Base-by-base conservation (phyloP, 176 grass and related monocot genomes). In the Metroxylon sagu region DNA sequence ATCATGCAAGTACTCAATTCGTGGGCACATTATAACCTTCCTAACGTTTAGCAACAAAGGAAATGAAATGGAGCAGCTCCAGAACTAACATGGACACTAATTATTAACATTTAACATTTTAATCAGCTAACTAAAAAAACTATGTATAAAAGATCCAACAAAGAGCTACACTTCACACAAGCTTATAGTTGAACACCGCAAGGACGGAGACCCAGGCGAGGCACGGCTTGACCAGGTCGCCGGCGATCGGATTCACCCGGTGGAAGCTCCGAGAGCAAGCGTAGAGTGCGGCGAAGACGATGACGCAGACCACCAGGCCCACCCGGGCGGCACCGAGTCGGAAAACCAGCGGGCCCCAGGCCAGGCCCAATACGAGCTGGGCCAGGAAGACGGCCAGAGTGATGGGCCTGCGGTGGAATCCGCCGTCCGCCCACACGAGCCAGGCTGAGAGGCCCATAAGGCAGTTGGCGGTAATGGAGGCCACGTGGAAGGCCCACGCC, bases 341-440 rank as follows among this genome's bases (percentile, higher is more conserved):
- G 3, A 96, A 75, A 28, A 74, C 77, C 6, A 85, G 58, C 5
- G 76, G 86, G 8, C 71, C 69, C 87, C 92, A 97, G 16, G 64
- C n/a, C 4, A 86, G 56, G 0, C 62, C 60, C 4, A 65, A 29
- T 0, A 54, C 0, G 4, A 97, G 68, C 65, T 85, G 80, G 28
- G 58, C 66, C n/a, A 78, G 26, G 71, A 72, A 97, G 31, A 80
- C 71, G 6, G 62, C 52, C 21, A 87, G 60, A 7, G 69, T 75
- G 10, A 25, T 76, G 18, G 72, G 72, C 19, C 59, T 73, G 49
- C 65, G 28, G 78, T 97, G 92, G 23, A 97, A 80, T 0, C 87
- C 87, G 16, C 92, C 81, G 50, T 91, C 74, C 14, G 92, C 92
- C 92, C 92, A 97, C 65, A 82, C 77, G 4, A 97, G 77, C 92